A percentile compares a stretch with the other conserved stretches of the same genome.
These are phyloP conservation scores for Abelmoschus esculentus DNA, from an alignment of 345 rosid species.

Conservation along the genomic window DNA sequence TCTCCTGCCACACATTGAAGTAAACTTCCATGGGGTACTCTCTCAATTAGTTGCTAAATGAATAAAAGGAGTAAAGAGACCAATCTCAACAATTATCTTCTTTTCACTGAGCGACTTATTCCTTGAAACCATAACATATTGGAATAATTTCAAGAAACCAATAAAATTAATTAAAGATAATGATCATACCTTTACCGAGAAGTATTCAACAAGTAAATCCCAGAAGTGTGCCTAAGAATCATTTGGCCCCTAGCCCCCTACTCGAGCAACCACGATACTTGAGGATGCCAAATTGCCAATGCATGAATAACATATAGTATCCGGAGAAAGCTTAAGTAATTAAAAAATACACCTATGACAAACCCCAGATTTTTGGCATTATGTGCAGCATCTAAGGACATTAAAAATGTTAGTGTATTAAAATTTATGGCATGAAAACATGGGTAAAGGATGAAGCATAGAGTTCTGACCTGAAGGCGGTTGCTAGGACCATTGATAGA, in stretches of 20 bases:
- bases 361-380: background rate
- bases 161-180: background rate
- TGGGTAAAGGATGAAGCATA: background rate
- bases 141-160: background rate
- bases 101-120: background rate
- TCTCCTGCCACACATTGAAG: conserved; percentile 58
- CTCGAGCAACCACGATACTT: background rate
- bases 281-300: background rate
- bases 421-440: background rate
- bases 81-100: background rate
- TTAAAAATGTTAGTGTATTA: background rate
- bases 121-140: background rate
- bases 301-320: background rate
- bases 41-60: too few relatives aligned
- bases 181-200: background rate
- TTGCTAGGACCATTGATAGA: background rate
- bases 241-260: background rate
- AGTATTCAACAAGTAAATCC: background rate
- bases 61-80: background rate
- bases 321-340: too few relatives aligned
- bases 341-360: too few relatives aligned
- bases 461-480: background rate
- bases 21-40: conserved; percentile 14
- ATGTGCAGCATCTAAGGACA: background rate
- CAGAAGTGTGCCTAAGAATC: background rate